Evolutionary conservation across 345 rosid genomes (phyloP).

Genomic region (Adansonia digitata): DNA sequence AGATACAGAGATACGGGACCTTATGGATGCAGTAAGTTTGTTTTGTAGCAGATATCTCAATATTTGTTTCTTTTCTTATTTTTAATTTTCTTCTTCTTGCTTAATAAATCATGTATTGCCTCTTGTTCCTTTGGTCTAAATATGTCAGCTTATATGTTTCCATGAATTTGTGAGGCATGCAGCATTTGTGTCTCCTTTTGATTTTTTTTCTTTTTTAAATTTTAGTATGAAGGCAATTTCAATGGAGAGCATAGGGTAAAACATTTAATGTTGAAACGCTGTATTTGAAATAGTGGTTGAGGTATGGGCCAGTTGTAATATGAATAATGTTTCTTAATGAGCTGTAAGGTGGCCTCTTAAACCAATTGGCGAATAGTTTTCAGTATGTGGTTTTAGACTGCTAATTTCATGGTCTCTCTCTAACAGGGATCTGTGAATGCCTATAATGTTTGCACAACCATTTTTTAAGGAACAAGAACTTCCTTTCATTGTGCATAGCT

Average conservation of each 20-base stretch:
- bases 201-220: not conserved
- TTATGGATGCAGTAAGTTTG: slow-evolving; percentile 91
- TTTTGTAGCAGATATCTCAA: not conserved
- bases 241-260: not conserved
- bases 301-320: not conserved
- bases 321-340: not conserved
- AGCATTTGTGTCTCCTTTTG: no score
- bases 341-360: not conserved
- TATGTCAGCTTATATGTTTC: not conserved
- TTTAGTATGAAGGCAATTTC: not conserved
- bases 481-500: not conserved
- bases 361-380: not conserved
- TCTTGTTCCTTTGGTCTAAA: not conserved
- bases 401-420: not conserved
- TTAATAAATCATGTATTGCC: not conserved
- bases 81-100: not conserved
- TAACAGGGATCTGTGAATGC: not conserved
- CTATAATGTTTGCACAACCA: not conserved
- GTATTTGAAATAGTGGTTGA: not conserved
- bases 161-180: not conserved
- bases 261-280: not conserved
- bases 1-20: slow-evolving; percentile 88
- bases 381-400: not conserved
- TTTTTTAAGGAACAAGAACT: not conserved
- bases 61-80: not conserved